Evolutionary conservation across 2,329 filamentous ascomycete genomes (phyloP).

Genomic region (Coniella vitis): DNA sequence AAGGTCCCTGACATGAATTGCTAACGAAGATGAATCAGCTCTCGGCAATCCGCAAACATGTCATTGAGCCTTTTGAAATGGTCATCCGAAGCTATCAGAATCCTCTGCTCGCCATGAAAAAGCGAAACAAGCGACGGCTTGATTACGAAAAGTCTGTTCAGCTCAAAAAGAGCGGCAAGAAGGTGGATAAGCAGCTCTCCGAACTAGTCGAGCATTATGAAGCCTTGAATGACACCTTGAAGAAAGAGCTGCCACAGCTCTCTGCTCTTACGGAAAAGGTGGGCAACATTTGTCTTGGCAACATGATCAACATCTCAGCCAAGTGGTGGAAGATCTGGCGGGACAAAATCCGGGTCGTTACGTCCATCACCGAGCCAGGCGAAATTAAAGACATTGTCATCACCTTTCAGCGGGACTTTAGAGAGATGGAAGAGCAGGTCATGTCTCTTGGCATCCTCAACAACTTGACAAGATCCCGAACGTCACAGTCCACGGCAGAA

Average conservation of each 20-base stretch:
- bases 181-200: slow-evolving; percentile 75
- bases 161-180: slow-evolving; percentile 73
- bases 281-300: slow-evolving; percentile 74
- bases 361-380: slow-evolving; percentile 60
- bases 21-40: slow-evolving; percentile 36
- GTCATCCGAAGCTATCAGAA: slow-evolving; percentile 56
- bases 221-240: slow-evolving; percentile 85
- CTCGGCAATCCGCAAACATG: slow-evolving; percentile 65
- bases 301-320: slow-evolving; percentile 77
- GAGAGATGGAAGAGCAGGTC: slow-evolving; percentile 65
- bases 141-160: slow-evolving; percentile 81
- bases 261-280: slow-evolving; percentile 75
- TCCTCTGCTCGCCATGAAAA: slow-evolving; percentile 84
- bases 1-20: not conserved
- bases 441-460: slow-evolving; percentile 72
- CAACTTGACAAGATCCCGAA: slow-evolving; percentile 55
- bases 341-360: slow-evolving; percentile 69
- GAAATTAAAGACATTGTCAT: slow-evolving; percentile 68
- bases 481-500: slow-evolving; percentile 51
- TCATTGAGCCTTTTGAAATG: slow-evolving; percentile 60
- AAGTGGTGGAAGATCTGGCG: slow-evolving; percentile 80
- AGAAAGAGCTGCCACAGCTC: slow-evolving; percentile 82
- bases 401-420: slow-evolving; percentile 73
- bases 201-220: slow-evolving; percentile 85
- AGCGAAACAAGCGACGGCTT: slow-evolving; percentile 84